phyloP scores from a whole-genome alignment of 208 protist genomes.

The Acanthamoeba healyi region DNA sequence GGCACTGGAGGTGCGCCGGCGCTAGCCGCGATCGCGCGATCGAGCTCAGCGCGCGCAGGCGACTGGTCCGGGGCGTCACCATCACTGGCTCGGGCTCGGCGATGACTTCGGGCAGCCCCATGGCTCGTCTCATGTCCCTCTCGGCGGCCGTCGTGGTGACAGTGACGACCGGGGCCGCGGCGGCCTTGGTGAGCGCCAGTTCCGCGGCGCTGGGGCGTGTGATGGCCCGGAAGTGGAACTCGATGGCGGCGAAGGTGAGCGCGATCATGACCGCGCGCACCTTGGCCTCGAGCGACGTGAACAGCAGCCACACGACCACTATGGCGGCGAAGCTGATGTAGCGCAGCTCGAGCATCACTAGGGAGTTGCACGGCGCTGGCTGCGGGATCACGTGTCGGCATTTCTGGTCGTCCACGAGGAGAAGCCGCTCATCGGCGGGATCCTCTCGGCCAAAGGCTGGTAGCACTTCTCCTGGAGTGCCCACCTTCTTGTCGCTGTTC shows the following conservation, averaged over 20 bases:
- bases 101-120: not conserved
- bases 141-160: not conserved
- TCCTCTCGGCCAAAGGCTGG: no score
- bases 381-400: not conserved
- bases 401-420: not conserved
- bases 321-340: slow-evolving; percentile 41
- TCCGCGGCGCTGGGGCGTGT: not conserved
- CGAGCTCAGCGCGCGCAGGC: not conserved
- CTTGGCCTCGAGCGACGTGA: slow-evolving; percentile 14
- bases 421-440: no score
- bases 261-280: not conserved
- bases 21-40: not conserved
- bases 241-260: slow-evolving; percentile 22
- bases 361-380: not conserved
- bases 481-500: no score
- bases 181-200: not conserved
- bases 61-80: not conserved
- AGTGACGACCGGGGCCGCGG: not conserved
- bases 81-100: no score
- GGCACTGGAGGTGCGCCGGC: not conserved
- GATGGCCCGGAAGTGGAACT: slow-evolving; percentile 52
- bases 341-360: not conserved
- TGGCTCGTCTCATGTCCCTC: slow-evolving; percentile 31
- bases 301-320: not conserved
- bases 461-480: no score